These are phyloP conservation scores for Coprinellus micaceus DNA, from an alignment of 768 basidiomycete genomes.

Conservation along the genomic window DNA sequence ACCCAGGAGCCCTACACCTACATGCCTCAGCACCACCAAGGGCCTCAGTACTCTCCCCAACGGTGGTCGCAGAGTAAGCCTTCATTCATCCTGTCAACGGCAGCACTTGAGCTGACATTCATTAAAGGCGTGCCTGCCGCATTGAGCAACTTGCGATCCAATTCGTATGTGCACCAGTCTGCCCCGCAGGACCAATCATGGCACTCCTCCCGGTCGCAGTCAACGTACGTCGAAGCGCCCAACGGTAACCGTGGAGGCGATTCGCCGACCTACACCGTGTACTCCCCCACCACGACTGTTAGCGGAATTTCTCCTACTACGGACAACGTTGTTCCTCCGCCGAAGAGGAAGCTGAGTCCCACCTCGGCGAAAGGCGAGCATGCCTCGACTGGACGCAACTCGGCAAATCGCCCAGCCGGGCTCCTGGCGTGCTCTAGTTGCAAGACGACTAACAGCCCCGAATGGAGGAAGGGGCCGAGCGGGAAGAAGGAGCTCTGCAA, in stretches of 20 bases:
- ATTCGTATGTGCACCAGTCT: constrained; percentile 24
- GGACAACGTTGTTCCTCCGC: constrained; percentile 55
- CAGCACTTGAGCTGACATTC: neutral
- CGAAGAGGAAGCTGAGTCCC: constrained; percentile 55
- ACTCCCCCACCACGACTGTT: constrained; percentile 32
- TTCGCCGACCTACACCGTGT: constrained; percentile 25
- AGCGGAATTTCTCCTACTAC: constrained; percentile 29
- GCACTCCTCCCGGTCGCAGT: constrained; percentile 17
- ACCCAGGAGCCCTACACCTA: constrained; percentile 32
- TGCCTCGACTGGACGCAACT: constrained; percentile 40
- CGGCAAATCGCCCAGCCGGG: constrained; percentile 69
- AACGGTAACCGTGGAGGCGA: constrained; percentile 18
- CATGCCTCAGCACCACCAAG: constrained; percentile 29
- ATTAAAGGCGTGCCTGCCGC: constrained; percentile 19
- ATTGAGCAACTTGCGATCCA: constrained; percentile 28
- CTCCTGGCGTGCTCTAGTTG: constrained; percentile 75
- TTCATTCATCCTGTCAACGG: neutral
- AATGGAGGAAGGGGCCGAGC: constrained; percentile 89
- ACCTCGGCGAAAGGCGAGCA: constrained; percentile 46
- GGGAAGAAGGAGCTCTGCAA: constrained; percentile 92
- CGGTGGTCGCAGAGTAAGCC: constrained; percentile 37
- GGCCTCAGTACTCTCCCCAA: constrained; percentile 30
- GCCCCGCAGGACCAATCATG: constrained; percentile 20
- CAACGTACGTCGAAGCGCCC: constrained; percentile 23
- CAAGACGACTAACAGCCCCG: constrained; percentile 76